Evolutionary conservation across 2,329 filamentous ascomycete genomes (phyloP), one percentile per base, ranked within the genome.

Genomic region (Chrysosporium keratinophilum): DNA sequence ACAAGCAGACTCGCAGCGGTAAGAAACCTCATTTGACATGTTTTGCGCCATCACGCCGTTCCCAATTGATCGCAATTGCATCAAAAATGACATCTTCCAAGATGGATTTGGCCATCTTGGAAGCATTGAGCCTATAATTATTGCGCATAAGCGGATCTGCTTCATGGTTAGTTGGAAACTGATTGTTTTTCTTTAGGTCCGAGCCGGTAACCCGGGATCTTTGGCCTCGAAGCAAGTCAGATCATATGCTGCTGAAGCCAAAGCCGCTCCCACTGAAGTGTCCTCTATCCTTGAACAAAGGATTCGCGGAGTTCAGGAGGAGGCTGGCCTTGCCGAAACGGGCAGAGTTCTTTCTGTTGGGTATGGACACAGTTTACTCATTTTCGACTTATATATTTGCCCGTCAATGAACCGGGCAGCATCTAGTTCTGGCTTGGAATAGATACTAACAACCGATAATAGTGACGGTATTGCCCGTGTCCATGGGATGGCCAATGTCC

Each of bases 401-500:
- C 20, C 34, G 3, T 44, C 34, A 14, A 42, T 43, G 10, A 46
- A 40, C 14, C 43, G 14, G 31, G 5, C 28, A 15, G 15, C 4
- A 14, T 19, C 41, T 23, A 5, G 41, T 19, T 42, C 14, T 10
- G 19, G 37, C 5, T 23, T 45, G 20, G 35, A 17, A 14, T 46
- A 40, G 33, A 28, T 47, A 19, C 41, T 54, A 45, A 50, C 14
- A 23, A 31, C 35, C 33, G 14, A 33, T 52, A 57, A 74, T 67
- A 97, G 93, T 93, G 93, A 98, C 80, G 93, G 93, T 95, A 98
- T 98, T 73, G 93, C 93, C 74, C 91, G 93, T 90, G 91, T 98
- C 67, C 90, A 98, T 78, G 93, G 93, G 74, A 90, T 98, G 88
- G 88, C 83, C 87, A 98, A 98, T 76, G 93, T 98, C 78, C 93